Percentiles rank a stretch among this genome's conserved stretches.
Conservation (phyloP, 352 stramenopile genomes). For the Blastocystis hominis region DNA sequence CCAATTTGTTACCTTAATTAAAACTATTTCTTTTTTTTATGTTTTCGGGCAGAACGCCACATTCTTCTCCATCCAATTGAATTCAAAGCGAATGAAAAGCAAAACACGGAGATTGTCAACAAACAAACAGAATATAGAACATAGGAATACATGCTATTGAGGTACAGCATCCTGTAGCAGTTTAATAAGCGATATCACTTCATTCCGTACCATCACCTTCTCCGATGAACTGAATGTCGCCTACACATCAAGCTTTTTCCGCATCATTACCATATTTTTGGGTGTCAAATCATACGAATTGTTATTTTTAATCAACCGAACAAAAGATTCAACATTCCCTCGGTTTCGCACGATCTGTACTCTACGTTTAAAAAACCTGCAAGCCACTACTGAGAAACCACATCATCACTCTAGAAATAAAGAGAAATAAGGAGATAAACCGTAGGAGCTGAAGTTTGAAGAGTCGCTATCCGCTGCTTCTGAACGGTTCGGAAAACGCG, state of each 20-base stretch:
- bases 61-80: neutral
- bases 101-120: neutral
- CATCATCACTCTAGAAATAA: slow-evolving; percentile 1
- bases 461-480: neutral
- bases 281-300: slow-evolving; percentile 2
- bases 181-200: neutral
- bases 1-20: neutral
- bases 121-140: neutral
- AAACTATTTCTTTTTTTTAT: neutral
- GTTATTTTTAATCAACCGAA: slow-evolving; percentile 15
- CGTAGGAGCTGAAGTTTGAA: neutral
- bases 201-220: neutral
- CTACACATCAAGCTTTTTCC: neutral
- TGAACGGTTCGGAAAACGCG: slow-evolving; percentile 1
- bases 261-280: neutral
- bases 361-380: neutral
- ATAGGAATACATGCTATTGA: neutral
- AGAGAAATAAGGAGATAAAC: neutral
- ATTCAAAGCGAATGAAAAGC: neutral
- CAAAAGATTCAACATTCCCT: neutral
- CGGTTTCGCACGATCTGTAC: neutral
- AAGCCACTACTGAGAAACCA: neutral
- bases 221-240: neutral
- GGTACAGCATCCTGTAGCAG: slow-evolving; percentile 2
- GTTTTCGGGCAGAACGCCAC: neutral